A percentile compares a stretch with the other conserved stretches of the same genome.
These are phyloP conservation scores for Fusarium torulosum DNA, from an alignment of 2,329 filamentous ascomycete genomes.

Conservation along the genomic window DNA sequence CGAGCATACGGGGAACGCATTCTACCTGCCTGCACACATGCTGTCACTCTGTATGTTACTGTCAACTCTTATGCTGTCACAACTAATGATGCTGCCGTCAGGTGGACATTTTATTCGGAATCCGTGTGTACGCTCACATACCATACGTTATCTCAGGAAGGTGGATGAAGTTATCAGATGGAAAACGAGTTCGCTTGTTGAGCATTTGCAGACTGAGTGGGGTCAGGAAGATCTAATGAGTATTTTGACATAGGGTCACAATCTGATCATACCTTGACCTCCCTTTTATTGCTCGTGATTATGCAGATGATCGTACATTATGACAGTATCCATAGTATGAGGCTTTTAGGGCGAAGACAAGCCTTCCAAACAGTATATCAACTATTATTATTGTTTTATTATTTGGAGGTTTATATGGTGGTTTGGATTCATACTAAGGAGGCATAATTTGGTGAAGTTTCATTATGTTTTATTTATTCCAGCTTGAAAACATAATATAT, in stretches of 20 bases:
- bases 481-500: no score
- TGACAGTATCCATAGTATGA: no score
- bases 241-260: neutral
- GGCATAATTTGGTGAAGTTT: no score
- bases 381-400: no score
- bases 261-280: neutral
- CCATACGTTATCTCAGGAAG: neutral
- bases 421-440: no score
- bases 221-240: neutral
- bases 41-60: slow-evolving; percentile 1
- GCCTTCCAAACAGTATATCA: no score
- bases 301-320: no score
- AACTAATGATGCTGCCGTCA: neutral
- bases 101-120: slow-evolving; percentile 8
- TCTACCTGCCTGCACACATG: slow-evolving; percentile 15
- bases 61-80: fast-evolving
- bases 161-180: slow-evolving; percentile 4
- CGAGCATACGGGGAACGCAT: neutral
- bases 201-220: neutral
- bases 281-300: neutral
- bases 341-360: no score
- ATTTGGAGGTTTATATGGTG: no score
- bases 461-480: no score
- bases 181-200: slow-evolving; percentile 2
- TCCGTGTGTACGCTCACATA: neutral